Evolutionary conservation across 192 early-diverging fungal species (phyloP).

Genomic region (Backusella circina): DNA sequence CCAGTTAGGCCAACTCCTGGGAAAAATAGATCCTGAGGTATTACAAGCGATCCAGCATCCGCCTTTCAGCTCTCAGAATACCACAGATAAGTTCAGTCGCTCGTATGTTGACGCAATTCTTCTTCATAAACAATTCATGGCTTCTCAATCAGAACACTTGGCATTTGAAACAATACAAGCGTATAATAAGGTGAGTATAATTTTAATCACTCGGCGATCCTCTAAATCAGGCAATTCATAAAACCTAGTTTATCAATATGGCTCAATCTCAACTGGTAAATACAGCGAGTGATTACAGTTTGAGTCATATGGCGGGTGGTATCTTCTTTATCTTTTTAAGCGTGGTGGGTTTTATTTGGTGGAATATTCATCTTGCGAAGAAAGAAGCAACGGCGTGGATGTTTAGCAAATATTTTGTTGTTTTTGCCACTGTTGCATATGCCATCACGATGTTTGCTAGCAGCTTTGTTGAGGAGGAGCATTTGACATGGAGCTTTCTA

Average conservation of each 20-base stretch:
- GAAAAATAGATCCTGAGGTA: neutral
- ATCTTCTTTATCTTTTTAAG: slow-evolving; percentile 5
- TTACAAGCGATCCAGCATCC: neutral
- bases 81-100: neutral
- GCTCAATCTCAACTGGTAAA: slow-evolving; percentile 13
- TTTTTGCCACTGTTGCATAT: slow-evolving; percentile 42
- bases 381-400: neutral
- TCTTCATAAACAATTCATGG: slow-evolving; percentile 2
- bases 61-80: neutral
- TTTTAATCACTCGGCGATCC: neutral
- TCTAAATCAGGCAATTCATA: neutral
- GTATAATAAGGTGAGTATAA: slow-evolving; percentile 9
- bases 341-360: neutral
- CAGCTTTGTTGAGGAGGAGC: slow-evolving; percentile 75
- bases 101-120: neutral
- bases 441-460: slow-evolving; percentile 56
- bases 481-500: slow-evolving; percentile 73
- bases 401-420: neutral
- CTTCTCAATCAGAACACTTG: neutral
- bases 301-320: slow-evolving; percentile 23
- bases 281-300: slow-evolving; percentile 30
- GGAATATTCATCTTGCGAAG: neutral
- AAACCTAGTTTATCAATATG: slow-evolving; percentile 23
- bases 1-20: slow-evolving; percentile 47
- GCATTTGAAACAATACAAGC: slow-evolving; percentile 3